Evolutionary conservation across 768 basidiomycete species (phyloP), one percentile per base, ranked within the genome.

Genomic region (Sporobolomyces pararoseus): DNA sequence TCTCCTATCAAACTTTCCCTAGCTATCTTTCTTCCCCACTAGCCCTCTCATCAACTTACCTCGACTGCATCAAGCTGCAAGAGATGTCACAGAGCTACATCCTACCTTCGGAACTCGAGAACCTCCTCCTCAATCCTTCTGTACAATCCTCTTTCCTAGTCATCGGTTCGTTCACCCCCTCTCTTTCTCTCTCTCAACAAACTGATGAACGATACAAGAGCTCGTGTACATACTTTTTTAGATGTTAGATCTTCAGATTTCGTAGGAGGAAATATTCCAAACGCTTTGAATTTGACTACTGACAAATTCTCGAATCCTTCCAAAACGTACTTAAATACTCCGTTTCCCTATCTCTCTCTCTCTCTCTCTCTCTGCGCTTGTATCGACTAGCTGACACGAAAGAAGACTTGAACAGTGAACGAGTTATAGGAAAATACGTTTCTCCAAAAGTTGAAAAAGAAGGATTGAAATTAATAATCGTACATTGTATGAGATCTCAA

Each of bases 401-500:
- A 13, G 7, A n/a, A n/a, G 21, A 21, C 7, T 49, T 49, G 9
- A 17, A 47, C 21, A 51, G 50, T 37, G 25, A 25, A 31, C 23
- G n/a, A 54, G 21, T 60, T 16, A 65, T 70, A 42, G 0, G 17
- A 9, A 19, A 10, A 10, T 27, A 70, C 50, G 52, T 70, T 58
- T 4, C 7, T 7, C 46, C 68, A 7, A 53, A 46, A 5, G 53
- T 55, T 29, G 27, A n/a, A n/a, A n/a, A n/a, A 14, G 27, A 53
- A 53, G 7, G 6, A 2, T 50, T 64, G n/a, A 31, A 31, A 14
- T 13, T 29, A 42, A n/a, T 70, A 13, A 46, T 70, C 46, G 29
- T 70, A 1, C 69, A 70, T 49, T 70, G 69, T 58, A 70, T 70
- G 69, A n/a, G 69, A 23, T 62, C 59, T 1, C 69, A 70, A 50